Evolutionary conservation across 495 filamentous ascomycete genomes (phyloP).

Genomic region (Penicillium tannophilum): DNA sequence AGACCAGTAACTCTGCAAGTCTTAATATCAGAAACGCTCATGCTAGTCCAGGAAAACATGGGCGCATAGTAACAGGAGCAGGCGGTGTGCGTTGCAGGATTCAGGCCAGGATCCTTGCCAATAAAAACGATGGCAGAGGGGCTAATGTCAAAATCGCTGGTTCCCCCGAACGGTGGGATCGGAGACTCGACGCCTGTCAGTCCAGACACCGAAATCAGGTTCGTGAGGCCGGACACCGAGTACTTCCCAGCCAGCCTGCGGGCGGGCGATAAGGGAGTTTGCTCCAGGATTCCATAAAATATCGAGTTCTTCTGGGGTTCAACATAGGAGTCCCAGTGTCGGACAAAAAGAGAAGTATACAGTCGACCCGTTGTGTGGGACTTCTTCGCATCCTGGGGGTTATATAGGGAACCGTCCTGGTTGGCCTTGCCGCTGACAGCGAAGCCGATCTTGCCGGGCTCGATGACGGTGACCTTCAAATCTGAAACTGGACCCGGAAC

Average conservation of each 20-base stretch:
- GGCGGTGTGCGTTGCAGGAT: conserved; percentile 80
- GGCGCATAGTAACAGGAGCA: conserved; percentile 65
- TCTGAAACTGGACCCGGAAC: conserved; percentile 73
- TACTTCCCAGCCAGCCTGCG: conserved; percentile 45
- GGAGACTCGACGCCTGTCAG: conserved; percentile 51
- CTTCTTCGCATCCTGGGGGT: conserved; percentile 56
- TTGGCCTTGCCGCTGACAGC: conserved; percentile 64
- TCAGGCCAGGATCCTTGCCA: conserved; percentile 77
- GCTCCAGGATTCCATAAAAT: conserved; percentile 69
- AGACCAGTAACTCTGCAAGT: conserved; percentile 41
- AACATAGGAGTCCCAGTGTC: conserved; percentile 64
- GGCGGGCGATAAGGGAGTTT: conserved; percentile 38
- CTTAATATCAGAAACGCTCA: conserved; percentile 45
- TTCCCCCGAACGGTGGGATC: conserved; percentile 62
- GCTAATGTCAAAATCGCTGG: conserved; percentile 61
- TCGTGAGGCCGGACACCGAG: conserved; percentile 49
- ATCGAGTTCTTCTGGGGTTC: conserved; percentile 68
- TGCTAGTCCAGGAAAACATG: conserved; percentile 58
- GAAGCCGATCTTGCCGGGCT: conserved; percentile 67
- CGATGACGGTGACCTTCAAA: conserved; percentile 66
- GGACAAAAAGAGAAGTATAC: conserved; percentile 59
- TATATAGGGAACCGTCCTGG: conserved; percentile 58
- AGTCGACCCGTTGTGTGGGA: conserved; percentile 52
- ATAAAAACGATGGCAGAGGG: conserved; percentile 71
- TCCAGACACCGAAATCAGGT: conserved; percentile 48